Evolutionary conservation across 2,329 filamentous ascomycete genomes (phyloP).

Genomic region (Colletotrichum cuscutae): DNA sequence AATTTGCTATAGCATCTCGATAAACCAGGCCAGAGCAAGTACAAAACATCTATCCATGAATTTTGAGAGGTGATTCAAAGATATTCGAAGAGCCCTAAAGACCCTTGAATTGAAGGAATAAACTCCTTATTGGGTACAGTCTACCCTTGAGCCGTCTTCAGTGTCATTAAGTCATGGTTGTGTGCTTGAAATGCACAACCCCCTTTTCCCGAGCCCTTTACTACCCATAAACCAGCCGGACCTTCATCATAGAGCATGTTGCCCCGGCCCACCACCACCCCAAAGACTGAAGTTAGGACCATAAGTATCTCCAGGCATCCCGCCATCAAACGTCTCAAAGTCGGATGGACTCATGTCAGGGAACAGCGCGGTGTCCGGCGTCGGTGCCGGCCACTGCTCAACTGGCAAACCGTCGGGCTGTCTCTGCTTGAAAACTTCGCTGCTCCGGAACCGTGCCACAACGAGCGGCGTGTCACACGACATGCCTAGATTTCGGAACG

Average conservation of each 20-base stretch:
- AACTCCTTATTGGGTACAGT: neutral
- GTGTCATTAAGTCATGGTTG: neutral
- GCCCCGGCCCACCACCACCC: no score
- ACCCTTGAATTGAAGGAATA: neutral
- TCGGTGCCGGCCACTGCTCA: neutral
- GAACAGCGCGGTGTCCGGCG: neutral
- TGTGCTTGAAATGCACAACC: no score
- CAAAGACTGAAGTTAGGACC: neutral
- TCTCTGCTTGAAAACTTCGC: conserved; percentile 34
- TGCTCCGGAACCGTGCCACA: conserved; percentile 54
- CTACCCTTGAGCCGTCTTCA: neutral
- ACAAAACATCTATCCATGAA: neutral
- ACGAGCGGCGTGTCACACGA: conserved; percentile 54
- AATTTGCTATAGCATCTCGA: neutral
- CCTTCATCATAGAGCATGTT: neutral
- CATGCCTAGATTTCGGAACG: conserved; percentile 49
- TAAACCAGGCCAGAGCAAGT: neutral
- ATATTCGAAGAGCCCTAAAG: neutral
- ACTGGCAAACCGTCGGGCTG: neutral
- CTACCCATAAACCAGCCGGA: no score
- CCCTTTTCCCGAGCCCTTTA: no score
- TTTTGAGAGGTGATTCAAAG: neutral
- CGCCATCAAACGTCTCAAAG: neutral
- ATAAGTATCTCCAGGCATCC: neutral
- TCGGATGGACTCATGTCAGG: neutral